Conservation (phyloP, 2,329 filamentous ascomycete species). For the Alternaria angustiovoidea region DNA sequence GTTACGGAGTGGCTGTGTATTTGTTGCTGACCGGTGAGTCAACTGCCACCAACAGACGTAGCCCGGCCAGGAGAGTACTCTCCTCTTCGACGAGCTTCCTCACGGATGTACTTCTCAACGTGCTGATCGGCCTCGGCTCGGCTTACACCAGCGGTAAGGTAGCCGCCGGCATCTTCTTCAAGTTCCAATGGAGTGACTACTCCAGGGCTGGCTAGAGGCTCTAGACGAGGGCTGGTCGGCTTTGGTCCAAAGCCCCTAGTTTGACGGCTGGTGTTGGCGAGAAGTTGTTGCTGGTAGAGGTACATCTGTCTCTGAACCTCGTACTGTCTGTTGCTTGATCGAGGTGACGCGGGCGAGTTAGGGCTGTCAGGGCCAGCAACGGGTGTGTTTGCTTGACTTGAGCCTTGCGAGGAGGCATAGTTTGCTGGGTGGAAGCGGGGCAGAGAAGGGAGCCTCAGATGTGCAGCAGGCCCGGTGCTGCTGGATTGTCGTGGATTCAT, state of each 20-base stretch:
- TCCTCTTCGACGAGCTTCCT: conserved; percentile 52
- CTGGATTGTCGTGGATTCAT: conserved; percentile 47
- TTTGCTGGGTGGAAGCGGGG: conserved; percentile 63
- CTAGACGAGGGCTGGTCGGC: conserved; percentile 59
- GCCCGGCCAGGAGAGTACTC: conserved; percentile 44
- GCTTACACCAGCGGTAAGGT: conserved; percentile 56
- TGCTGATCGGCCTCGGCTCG: conserved; percentile 50
- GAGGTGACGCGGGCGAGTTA: conserved; percentile 55
- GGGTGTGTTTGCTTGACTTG: conserved; percentile 49
- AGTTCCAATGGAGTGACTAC: conserved; percentile 63
- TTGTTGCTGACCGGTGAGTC: conserved; percentile 31
- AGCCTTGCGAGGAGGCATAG: conserved; percentile 53
- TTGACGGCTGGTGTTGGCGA: conserved; percentile 42
- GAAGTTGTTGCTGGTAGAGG: conserved; percentile 57
- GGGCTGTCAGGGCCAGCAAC: conserved; percentile 51
- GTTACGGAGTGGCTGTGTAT: conserved; percentile 9
- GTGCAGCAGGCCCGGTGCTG: conserved; percentile 43
- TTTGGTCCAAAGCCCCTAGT: conserved; percentile 38
- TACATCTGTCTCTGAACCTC: conserved; percentile 60
- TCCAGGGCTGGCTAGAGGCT: conserved; percentile 60
- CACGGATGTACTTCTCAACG: conserved; percentile 58
- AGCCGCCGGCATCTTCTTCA: conserved; percentile 53
- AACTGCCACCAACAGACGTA: conserved; percentile 42
- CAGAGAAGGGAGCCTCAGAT: conserved; percentile 58
- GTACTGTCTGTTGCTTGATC: conserved; percentile 52